Evolutionary conservation across 306 rosid species (phyloP).

Genomic region (Hippophae tibetana): DNA sequence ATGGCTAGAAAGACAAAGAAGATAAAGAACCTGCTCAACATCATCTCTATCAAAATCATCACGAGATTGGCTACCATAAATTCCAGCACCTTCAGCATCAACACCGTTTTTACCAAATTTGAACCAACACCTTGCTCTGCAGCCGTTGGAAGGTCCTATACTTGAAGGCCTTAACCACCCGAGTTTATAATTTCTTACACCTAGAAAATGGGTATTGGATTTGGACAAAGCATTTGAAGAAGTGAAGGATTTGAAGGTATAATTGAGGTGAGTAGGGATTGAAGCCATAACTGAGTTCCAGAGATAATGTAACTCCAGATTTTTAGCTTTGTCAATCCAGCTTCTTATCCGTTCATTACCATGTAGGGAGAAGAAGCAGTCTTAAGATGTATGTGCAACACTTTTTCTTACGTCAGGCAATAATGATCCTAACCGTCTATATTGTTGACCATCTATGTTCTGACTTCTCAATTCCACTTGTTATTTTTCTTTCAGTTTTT

Average conservation of each 20-base stretch:
- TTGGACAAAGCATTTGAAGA: conserved; percentile 24
- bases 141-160: conserved; percentile 84
- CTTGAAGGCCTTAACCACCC: conserved; percentile 31
- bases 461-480: no score
- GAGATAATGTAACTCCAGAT: not conserved
- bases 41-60: conserved; percentile 89
- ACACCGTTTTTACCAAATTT: conserved; percentile 74
- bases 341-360: conserved; percentile 42
- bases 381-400: not conserved
- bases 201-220: conserved; percentile 40
- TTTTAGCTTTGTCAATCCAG: conserved; percentile 1
- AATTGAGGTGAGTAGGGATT: conserved; percentile 36
- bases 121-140: conserved; percentile 74
- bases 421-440: not conserved
- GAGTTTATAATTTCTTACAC: conserved; percentile 20
- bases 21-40: conserved; percentile 67
- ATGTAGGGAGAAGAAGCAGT: not conserved
- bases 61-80: conserved; percentile 88
- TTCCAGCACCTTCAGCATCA: conserved; percentile 94
- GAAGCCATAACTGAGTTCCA: conserved; percentile 61
- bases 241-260: conserved; percentile 28
- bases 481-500: no score
- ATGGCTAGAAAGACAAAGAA: conserved; percentile 12
- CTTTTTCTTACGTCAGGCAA: not conserved
- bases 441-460: not conserved